phyloP scores from a whole-genome alignment of 169 alveolate genomes.

The Toxoplasma gondii region DNA sequence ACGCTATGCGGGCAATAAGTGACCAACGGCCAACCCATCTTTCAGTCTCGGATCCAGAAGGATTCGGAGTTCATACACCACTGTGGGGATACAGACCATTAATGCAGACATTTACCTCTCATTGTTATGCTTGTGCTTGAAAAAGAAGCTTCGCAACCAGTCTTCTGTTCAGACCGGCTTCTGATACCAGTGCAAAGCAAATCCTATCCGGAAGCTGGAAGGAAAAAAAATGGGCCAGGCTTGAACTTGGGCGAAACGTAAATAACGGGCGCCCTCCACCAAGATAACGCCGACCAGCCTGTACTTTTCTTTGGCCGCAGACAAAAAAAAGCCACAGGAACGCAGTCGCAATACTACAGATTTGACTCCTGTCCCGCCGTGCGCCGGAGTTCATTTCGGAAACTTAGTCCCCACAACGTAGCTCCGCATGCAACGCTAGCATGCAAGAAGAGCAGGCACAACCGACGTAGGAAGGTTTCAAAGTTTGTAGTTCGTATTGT shows the following conservation, averaged over 20 bases:
- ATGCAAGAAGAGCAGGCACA: not conserved
- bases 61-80: too few relatives aligned
- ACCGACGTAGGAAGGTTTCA: not conserved
- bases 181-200: too few relatives aligned
- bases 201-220: too few relatives aligned
- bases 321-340: not conserved
- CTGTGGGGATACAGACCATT: not conserved
- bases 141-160: not conserved
- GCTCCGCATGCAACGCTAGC: not conserved
- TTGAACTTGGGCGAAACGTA: not conserved
- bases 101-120: not conserved
- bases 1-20: too few relatives aligned
- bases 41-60: too few relatives aligned
- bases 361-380: not conserved
- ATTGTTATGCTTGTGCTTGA: not conserved
- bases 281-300: not conserved
- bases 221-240: too few relatives aligned
- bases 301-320: not conserved
- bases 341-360: not conserved
- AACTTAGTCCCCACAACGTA: not conserved
- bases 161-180: not conserved
- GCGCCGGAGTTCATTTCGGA: not conserved
- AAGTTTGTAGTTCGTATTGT: too few relatives aligned
- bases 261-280: not conserved
- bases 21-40: too few relatives aligned